Base-by-base conservation (phyloP, 129 eudicot species). In the Centella asiatica region DNA sequence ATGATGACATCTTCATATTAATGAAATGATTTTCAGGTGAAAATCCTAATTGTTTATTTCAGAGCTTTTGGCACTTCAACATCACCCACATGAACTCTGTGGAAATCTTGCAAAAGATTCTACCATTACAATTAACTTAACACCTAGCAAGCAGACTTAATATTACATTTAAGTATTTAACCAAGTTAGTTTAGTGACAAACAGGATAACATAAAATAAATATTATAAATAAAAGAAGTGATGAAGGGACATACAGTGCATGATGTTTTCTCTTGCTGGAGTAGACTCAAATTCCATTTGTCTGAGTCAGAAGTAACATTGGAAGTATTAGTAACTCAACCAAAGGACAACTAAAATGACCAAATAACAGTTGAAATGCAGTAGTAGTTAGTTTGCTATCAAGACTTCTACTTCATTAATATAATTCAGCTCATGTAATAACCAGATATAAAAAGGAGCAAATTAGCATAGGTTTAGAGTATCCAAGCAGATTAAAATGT, bases 171-270 rank as follows among this genome's bases (percentile, higher is more conserved):
- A 32, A 5, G n/a, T n/a, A n/a, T n/a, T n/a, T n/a, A 32, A 1
- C 9, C 18, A 3, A 32, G 32, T 37, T 13, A 37, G 8, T 5
- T 31, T 18, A 58, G 23, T 34, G 23, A 6, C n/a, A 33, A 58
- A 20, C 12, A 32, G 26, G 24, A 20, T 7, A 10, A 19, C 15
- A 57, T 32, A 34, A 9, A 13, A 42, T 42, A 42, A 42, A n/a
- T 42, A 11, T 42, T 42, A 42, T 11, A 20, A 57, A 32, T 57
- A 15, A 44, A 25, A 4, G 18, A 4, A 26, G 36, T 2, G n/a
- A 1, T 33, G 19, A 68, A 68, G 62, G 64, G 48, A 60, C 74
- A 69, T 69, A 69, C 74, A 23, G 26, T 53, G 25, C 34, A 27
- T 47, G 56, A 12, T 7, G 59, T n/a, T 62, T 40, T 60, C 67